Evolutionary conservation across 176 grass and related monocot genomes (phyloP).

Genomic region (Coix lacrymajobi): DNA sequence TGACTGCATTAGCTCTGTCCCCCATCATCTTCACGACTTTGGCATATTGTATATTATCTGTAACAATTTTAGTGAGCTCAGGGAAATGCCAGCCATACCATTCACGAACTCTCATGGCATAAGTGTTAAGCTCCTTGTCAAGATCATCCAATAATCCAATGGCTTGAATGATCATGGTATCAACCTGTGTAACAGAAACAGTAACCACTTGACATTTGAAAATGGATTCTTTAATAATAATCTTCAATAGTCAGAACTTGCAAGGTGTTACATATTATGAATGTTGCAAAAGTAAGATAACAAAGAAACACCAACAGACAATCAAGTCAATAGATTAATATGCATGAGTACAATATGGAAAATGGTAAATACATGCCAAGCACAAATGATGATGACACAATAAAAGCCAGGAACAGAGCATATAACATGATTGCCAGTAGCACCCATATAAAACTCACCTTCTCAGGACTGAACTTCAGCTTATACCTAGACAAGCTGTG

Average conservation of each 20-base stretch:
- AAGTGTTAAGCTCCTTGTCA: constrained; percentile 89
- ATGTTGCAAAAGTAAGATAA: neutral
- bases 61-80: constrained; percentile 74
- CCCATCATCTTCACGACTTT: constrained; percentile 90
- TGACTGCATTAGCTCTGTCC: constrained; percentile 45
- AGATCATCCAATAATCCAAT: constrained; percentile 87
- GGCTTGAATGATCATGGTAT: constrained; percentile 78
- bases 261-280: neutral
- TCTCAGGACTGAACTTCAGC: constrained; percentile 95
- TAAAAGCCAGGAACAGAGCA: neutral
- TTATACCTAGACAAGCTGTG: constrained; percentile 96
- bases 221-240: neutral
- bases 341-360: neutral
- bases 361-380: neutral
- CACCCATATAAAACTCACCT: constrained; percentile 35
- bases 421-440: neutral
- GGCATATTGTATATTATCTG: constrained; percentile 56
- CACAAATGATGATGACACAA: neutral
- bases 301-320: neutral
- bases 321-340: neutral
- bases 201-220: neutral
- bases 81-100: constrained; percentile 97
- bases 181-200: constrained; percentile 41
- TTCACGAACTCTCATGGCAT: constrained; percentile 89
- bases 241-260: neutral